Base-by-base conservation (phyloP, 768 basidiomycete genomes). In the Lactifluus echinatus region DNA sequence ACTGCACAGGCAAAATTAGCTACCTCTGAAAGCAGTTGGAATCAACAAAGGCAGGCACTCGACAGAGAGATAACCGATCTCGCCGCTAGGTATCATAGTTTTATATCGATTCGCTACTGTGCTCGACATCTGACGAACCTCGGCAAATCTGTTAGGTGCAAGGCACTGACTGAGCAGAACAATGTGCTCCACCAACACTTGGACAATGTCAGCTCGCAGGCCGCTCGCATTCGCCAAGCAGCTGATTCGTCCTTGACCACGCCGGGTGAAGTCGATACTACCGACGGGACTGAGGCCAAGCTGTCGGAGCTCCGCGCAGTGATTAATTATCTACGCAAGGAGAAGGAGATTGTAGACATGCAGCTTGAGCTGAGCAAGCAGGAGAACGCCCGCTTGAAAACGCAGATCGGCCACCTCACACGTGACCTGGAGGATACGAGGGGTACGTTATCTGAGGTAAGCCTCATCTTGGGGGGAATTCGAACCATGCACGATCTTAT, bases 331-430 rank as follows among this genome's bases (percentile, higher is more conserved):
- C 73, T 94, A 33, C 80, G 92, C 40, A 90, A 87, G 66, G 92
- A 93, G 75, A 93, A 94, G 71, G 90, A 93, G 67, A 91, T 94
- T 51, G 85, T 89, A 44, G 91, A 94, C 63, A 78, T 93, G 31
- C 89, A 93, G 61, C 76, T 91, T 24, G 88, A 93, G 64, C 79
- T 93, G 47, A 79, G 84, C 75, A 86, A 80, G 66, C 81, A 83
- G 64, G 90, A 93, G 72, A 88, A 79, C 62, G 71, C 80, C 8
- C 80, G 90, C 4, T 69, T 90, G 50, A 88, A 86, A 68, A 71
- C 79, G 19, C 87, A 93, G 66, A 78, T 88, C 26, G 89, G 92
- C 6, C 84, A 87, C 64, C 68, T 91, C 40, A 76, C 77, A 15
- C 82, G 83, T 60, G 81, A 72, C 42, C 71, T 93, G 64, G 80